A percentile compares a stretch with the other conserved stretches of the same genome.
These are phyloP conservation scores for Daldinia decipiens DNA, from an alignment of 495 filamentous ascomycete species.

Conservation along the genomic window DNA sequence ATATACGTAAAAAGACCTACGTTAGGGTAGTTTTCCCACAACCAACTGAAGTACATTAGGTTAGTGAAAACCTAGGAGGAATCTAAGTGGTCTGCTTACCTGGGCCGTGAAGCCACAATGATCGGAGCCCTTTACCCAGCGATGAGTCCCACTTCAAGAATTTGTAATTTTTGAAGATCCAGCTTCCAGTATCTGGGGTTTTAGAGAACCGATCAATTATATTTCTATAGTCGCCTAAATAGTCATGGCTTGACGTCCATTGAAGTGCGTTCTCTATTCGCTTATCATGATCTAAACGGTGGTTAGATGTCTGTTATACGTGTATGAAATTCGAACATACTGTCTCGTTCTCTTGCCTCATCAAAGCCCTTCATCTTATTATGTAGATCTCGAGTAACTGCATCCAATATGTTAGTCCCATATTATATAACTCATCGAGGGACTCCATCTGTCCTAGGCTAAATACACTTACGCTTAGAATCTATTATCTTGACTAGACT, in stretches of 20 bases:
- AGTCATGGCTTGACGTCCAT: neutral
- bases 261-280: neutral
- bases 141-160: neutral
- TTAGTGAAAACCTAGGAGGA: neutral
- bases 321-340: neutral
- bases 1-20: neutral
- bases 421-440: neutral
- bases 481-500: neutral
- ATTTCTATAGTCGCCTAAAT: neutral
- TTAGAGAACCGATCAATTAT: neutral
- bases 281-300: neutral
- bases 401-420: neutral
- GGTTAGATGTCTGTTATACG: neutral
- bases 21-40: neutral
- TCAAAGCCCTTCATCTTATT: neutral
- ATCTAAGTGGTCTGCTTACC: neutral
- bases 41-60: neutral
- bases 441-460: too few species aligned
- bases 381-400: neutral
- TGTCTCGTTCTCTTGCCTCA: neutral
- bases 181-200: neutral
- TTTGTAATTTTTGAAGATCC: neutral
- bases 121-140: neutral
- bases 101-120: neutral
- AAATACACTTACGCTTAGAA: neutral